These are phyloP conservation scores for Crithidia expoeki DNA, from an alignment of 208 protist genomes.

Conservation along the genomic window DNA sequence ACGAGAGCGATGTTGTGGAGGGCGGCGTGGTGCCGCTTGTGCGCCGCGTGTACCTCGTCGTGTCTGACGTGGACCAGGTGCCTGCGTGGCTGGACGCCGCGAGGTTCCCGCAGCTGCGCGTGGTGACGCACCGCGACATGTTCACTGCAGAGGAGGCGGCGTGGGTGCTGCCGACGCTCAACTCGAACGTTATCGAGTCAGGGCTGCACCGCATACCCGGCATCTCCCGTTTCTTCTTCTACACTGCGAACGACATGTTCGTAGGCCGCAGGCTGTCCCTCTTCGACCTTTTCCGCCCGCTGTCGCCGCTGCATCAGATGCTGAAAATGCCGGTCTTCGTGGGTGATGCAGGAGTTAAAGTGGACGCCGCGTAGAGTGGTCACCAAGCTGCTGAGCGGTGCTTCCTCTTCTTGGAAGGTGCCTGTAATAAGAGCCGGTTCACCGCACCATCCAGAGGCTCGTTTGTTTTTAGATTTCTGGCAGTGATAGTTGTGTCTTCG, in stretches of 20 bases:
- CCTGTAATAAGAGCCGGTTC: constrained; percentile 29
- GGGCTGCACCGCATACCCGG: constrained; percentile 45
- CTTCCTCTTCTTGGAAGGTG: constrained; percentile 28
- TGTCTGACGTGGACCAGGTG: constrained; percentile 42
- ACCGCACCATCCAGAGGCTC: not conserved
- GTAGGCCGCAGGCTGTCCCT: constrained; percentile 33
- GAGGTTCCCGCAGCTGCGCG: constrained; percentile 34
- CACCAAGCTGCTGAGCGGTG: not conserved
- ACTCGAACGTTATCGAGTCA: constrained; percentile 48
- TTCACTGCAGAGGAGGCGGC: constrained; percentile 35
- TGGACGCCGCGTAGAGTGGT: not conserved
- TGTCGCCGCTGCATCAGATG: constrained; percentile 34
- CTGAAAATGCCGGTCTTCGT: constrained; percentile 11
- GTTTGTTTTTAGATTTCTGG: not conserved
- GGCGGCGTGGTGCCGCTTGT: constrained; percentile 41
- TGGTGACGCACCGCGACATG: constrained; percentile 47
- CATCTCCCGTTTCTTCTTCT: constrained; percentile 53
- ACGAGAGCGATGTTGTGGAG: constrained; percentile 19
- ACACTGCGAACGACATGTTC: constrained; percentile 57
- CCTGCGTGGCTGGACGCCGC: constrained; percentile 45
- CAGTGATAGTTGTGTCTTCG: not conserved
- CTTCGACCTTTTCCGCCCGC: constrained; percentile 50
- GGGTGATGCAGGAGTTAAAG: not conserved
- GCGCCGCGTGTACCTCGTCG: constrained; percentile 36
- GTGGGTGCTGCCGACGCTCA: constrained; percentile 41